These are phyloP conservation scores for Cicer chorassanicum DNA, from an alignment of 306 rosid genomes.

Conservation along the genomic window DNA sequence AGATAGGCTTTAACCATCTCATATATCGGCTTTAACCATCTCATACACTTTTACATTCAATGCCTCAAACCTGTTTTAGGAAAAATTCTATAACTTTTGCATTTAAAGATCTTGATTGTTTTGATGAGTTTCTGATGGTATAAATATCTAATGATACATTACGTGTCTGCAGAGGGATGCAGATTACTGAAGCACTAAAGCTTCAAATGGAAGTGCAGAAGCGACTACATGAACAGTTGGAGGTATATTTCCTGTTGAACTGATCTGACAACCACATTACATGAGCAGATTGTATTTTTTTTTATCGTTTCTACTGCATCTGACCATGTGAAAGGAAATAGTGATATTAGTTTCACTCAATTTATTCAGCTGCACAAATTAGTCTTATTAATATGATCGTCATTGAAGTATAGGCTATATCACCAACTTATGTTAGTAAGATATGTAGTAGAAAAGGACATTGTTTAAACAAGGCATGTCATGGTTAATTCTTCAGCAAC, in stretches of 20 bases:
- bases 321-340: slow-evolving; percentile 26
- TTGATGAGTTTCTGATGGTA: slow-evolving; percentile 24
- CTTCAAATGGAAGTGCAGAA: slow-evolving; percentile 99
- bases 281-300: slow-evolving; percentile 19
- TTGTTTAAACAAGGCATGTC: neutral
- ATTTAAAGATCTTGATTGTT: slow-evolving; percentile 28
- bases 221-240: slow-evolving; percentile 96
- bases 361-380: slow-evolving; percentile 20
- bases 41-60: slow-evolving; percentile 11
- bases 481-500: neutral
- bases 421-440: neutral
- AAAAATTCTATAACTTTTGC: slow-evolving; percentile 7
- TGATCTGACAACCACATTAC: slow-evolving; percentile 25
- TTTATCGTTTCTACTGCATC: slow-evolving; percentile 19
- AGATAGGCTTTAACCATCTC: slow-evolving; percentile 14
- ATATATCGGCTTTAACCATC: slow-evolving; percentile 24
- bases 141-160: slow-evolving; percentile 3
- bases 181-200: slow-evolving; percentile 93
- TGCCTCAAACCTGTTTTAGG: slow-evolving; percentile 7
- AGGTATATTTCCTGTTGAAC: slow-evolving; percentile 60
- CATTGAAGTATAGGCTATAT: neutral
- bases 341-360: slow-evolving; percentile 21
- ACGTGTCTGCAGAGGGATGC: slow-evolving; percentile 79
- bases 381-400: slow-evolving; percentile 7
- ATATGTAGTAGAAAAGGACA: neutral